phyloP scores from a whole-genome alignment of 176 grass and related monocot species.

The Saccharum officinarum region DNA sequence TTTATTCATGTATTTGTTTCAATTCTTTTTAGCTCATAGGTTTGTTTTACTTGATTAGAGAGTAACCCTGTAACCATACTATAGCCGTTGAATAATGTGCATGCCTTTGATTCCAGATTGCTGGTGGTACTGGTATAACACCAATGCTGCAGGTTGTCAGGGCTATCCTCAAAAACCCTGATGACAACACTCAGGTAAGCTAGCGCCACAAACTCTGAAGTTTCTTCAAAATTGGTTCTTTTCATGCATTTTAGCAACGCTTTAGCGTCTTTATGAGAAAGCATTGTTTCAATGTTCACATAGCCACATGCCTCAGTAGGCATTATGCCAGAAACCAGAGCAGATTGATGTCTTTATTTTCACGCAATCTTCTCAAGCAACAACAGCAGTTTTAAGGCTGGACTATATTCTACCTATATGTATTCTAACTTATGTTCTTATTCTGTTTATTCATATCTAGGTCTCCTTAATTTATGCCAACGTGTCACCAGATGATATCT shows the following conservation, averaged over 20 bases:
- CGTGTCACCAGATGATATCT: slow-evolving; percentile 88
- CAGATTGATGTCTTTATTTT: slow-evolving; percentile 14
- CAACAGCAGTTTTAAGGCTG: not conserved
- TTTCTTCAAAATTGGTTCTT: not conserved
- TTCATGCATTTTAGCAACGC: not conserved
- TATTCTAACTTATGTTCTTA: slow-evolving; percentile 19
- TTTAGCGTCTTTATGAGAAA: slow-evolving; percentile 5
- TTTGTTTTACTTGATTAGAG: not conserved
- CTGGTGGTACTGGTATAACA: slow-evolving; percentile 91
- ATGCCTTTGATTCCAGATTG: slow-evolving; percentile 59
- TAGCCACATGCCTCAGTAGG: not conserved
- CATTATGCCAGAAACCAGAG: slow-evolving; percentile 4
- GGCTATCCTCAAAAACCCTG: slow-evolving; percentile 92
- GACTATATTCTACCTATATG: not conserved
- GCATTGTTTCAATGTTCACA: slow-evolving; percentile 8
- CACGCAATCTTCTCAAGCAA: not conserved
- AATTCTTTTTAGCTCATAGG: not conserved
- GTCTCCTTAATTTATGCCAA: slow-evolving; percentile 96
- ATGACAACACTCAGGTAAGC: slow-evolving; percentile 89
- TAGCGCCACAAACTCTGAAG: slow-evolving; percentile 8
- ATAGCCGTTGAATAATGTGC: slow-evolving; percentile 10
- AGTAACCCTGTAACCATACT: not conserved
- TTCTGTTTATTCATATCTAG: slow-evolving; percentile 50
- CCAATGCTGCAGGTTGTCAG: slow-evolving; percentile 98
- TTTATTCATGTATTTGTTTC: not conserved